Percentiles rank a stretch among this genome's conserved stretches.
phyloP scores from a whole-genome alignment of 2,329 filamentous ascomycete genomes.

The Tolypocladium endophyticum region DNA sequence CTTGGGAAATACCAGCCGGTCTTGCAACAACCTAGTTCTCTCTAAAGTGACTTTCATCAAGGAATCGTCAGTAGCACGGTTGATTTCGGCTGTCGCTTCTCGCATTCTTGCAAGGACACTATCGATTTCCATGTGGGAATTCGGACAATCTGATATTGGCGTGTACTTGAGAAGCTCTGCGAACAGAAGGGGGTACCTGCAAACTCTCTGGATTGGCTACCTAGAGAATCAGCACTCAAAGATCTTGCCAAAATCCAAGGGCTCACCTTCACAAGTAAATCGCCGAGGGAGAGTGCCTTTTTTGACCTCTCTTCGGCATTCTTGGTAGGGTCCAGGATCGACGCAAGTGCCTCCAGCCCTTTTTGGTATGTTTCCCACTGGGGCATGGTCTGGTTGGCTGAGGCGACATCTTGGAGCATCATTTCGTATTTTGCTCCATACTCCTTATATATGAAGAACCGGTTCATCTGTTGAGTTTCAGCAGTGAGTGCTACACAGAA shows the following conservation, averaged over 20 bases:
- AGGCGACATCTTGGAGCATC: constrained; percentile 67
- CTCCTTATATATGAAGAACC: constrained; percentile 81
- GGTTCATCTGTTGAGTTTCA: constrained; percentile 50
- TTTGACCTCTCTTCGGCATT: constrained; percentile 50
- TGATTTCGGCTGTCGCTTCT: constrained; percentile 68
- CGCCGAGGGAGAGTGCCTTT: constrained; percentile 72
- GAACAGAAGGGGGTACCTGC: constrained; percentile 83
- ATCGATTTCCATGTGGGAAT: constrained; percentile 70
- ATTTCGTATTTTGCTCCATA: constrained; percentile 85
- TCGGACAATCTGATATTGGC: constrained; percentile 74
- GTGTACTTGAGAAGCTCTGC: constrained; percentile 74
- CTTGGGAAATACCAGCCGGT: constrained; percentile 64
- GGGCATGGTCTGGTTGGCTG: constrained; percentile 55
- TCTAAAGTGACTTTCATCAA: constrained; percentile 60
- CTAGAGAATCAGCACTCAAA: neutral
- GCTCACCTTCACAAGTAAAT: constrained; percentile 78
- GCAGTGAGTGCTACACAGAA: neutral
- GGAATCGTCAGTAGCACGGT: constrained; percentile 71
- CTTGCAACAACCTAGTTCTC: constrained; percentile 76
- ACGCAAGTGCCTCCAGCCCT: constrained; percentile 74
- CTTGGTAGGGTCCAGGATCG: constrained; percentile 61
- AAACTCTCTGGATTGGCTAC: constrained; percentile 84
- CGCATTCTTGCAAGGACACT: constrained; percentile 61
- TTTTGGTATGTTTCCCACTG: constrained; percentile 74
- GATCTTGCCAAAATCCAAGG: too few relatives aligned